Percentiles rank a stretch among this genome's conserved stretches.
These are phyloP conservation scores for Ambrosiella beaveri DNA, from an alignment of 2,329 filamentous ascomycete species.

Conservation along the genomic window DNA sequence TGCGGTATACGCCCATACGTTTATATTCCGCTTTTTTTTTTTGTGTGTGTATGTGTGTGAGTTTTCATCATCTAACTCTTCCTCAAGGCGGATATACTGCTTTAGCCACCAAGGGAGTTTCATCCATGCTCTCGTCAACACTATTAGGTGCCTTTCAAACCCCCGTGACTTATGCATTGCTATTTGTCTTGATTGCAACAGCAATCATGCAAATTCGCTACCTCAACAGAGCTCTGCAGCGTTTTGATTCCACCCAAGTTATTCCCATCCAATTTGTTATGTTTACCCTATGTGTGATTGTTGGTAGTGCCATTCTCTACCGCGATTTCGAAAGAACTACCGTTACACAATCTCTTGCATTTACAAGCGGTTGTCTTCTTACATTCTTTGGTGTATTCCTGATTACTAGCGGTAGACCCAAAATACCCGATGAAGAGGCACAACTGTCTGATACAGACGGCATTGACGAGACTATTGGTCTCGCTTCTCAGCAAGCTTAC, in stretches of 20 bases:
- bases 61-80: neutral
- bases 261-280: slow-evolving; percentile 96
- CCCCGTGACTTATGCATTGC: slow-evolving; percentile 76
- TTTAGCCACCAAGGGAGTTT: slow-evolving; percentile 87
- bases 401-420: slow-evolving; percentile 69
- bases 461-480: slow-evolving; percentile 45
- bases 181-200: slow-evolving; percentile 61
- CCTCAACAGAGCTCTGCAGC: slow-evolving; percentile 70
- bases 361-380: slow-evolving; percentile 73
- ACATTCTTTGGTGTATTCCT: slow-evolving; percentile 96
- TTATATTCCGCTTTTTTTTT: neutral
- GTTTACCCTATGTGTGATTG: slow-evolving; percentile 88
- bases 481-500: slow-evolving; percentile 26
- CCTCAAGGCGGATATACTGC: slow-evolving; percentile 79
- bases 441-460: slow-evolving; percentile 38
- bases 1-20: too few relatives aligned
- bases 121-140: slow-evolving; percentile 82
- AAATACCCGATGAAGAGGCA: slow-evolving; percentile 36
- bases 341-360: slow-evolving; percentile 57
- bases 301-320: slow-evolving; percentile 84
- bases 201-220: slow-evolving; percentile 96
- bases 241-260: slow-evolving; percentile 93
- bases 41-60: neutral
- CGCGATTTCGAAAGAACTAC: slow-evolving; percentile 83
- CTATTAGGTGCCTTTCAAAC: slow-evolving; percentile 80